Percentiles rank a stretch among this genome's conserved stretches.
phyloP scores from a whole-genome alignment of 2,329 filamentous ascomycete species.

The Colletotrichum musicola region DNA sequence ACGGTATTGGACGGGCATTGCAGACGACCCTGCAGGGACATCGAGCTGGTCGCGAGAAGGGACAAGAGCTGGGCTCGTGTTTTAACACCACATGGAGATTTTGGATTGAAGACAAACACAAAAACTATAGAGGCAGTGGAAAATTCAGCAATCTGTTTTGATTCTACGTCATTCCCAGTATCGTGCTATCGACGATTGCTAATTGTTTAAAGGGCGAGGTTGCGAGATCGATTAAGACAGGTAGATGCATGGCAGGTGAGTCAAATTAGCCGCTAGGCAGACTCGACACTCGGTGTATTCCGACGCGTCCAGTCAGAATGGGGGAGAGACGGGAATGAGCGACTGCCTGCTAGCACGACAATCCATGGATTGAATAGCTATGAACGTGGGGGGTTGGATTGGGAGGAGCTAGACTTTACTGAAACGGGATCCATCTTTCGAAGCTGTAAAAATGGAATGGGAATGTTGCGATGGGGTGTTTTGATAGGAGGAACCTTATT shows the following conservation, averaged over 20 bases:
- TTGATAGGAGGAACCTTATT: too few relatives aligned
- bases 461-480: too few relatives aligned
- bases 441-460: neutral
- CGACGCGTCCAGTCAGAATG: neutral
- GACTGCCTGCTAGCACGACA: neutral
- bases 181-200: neutral
- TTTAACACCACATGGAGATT: neutral
- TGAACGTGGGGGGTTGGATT: neutral
- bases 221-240: constrained; percentile 8
- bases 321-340: neutral
- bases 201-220: neutral
- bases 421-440: constrained; percentile 28
- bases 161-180: neutral
- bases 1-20: constrained; percentile 10
- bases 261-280: constrained; percentile 29
- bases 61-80: neutral
- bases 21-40: constrained; percentile 27
- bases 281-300: neutral
- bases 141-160: neutral
- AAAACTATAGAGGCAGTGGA: neutral
- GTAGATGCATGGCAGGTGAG: constrained; percentile 2
- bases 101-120: neutral
- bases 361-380: neutral
- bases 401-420: constrained; percentile 9
- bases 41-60: constrained; percentile 24